These are phyloP conservation scores for Paramecium sexaurelia DNA, from an alignment of 73 alveolate genomes.

Conservation along the genomic window DNA sequence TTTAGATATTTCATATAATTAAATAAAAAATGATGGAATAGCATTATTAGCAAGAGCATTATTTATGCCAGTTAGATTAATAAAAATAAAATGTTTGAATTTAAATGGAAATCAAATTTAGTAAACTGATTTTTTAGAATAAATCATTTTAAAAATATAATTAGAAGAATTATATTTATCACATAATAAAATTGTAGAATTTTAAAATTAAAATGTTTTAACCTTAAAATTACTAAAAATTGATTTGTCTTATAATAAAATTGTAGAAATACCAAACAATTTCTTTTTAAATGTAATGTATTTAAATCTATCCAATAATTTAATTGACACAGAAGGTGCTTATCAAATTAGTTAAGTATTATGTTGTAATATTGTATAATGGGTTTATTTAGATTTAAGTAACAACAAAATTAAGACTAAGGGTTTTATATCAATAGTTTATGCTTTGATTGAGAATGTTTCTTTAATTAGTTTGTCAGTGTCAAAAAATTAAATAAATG, in stretches of 20 bases:
- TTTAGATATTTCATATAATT: conserved; percentile 7
- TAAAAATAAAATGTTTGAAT: conserved; percentile 12
- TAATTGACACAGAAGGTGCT: conserved; percentile 46
- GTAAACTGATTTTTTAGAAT: not conserved
- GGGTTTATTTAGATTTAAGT: not conserved
- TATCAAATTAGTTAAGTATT: conserved; percentile 7
- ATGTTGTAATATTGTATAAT: not conserved
- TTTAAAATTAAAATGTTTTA: not conserved
- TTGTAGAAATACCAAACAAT: conserved; percentile 29
- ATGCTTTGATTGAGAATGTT: conserved; percentile 11
- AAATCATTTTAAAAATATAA: not conserved
- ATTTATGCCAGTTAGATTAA: conserved; percentile 6
- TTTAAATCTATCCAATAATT: not conserved
- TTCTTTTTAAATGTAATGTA: conserved; percentile 23
- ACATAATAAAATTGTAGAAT: conserved; percentile 2
- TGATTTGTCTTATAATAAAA: not conserved
- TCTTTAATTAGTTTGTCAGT: not conserved
- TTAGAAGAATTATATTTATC: not conserved
- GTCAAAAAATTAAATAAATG: not conserved
- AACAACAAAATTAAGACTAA: conserved; percentile 3
- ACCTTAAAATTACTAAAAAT: not conserved
- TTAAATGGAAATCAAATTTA: not conserved
- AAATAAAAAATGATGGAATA: conserved; percentile 17
- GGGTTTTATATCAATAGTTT: conserved; percentile 50
- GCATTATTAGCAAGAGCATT: not conserved